These are phyloP conservation scores for Zygotorulaspora florentina DNA, from an alignment of 805 yeast genomes.

Conservation along the genomic window DNA sequence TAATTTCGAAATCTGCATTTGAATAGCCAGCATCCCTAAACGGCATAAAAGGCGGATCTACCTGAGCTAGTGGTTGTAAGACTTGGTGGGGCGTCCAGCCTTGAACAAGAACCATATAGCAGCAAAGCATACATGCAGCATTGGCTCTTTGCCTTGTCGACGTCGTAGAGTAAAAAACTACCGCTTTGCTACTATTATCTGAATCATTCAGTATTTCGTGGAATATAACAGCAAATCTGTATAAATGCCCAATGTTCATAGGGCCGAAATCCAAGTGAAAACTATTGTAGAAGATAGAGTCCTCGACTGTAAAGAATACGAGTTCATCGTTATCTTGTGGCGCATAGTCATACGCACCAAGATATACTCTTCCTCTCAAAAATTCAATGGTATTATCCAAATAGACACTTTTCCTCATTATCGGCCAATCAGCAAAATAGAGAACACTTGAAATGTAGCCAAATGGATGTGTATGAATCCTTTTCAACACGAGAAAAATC, in stretches of 20 bases:
- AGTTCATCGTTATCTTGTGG: conserved; percentile 74
- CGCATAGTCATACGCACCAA: conserved; percentile 78
- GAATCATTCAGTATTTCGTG: conserved; percentile 89
- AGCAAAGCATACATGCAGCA: conserved; percentile 89
- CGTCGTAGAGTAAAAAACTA: conserved; percentile 83
- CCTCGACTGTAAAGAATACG: conserved; percentile 89
- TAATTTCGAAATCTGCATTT: conserved; percentile 86
- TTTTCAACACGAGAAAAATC: background rate
- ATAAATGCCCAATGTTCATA: conserved; percentile 84
- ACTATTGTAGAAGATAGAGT: conserved; percentile 86
- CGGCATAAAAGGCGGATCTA: conserved; percentile 88
- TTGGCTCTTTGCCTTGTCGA: conserved; percentile 81
- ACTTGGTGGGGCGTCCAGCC: conserved; percentile 99
- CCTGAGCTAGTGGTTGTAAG: conserved; percentile 86
- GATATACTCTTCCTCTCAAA: conserved; percentile 62
- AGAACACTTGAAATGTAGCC: background rate
- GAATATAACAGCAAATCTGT: conserved; percentile 89
- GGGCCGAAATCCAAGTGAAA: conserved; percentile 98
- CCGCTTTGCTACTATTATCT: conserved; percentile 78
- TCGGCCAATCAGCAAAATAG: background rate
- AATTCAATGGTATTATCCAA: conserved; percentile 37
- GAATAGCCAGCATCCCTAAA: conserved; percentile 98
- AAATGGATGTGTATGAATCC: background rate
- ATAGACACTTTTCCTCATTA: conserved; percentile 32
- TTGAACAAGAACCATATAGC: conserved; percentile 92